These are phyloP conservation scores for Yamadazyma sp. DNA, from an alignment of 805 yeast genomes.

Conservation along the genomic window DNA sequence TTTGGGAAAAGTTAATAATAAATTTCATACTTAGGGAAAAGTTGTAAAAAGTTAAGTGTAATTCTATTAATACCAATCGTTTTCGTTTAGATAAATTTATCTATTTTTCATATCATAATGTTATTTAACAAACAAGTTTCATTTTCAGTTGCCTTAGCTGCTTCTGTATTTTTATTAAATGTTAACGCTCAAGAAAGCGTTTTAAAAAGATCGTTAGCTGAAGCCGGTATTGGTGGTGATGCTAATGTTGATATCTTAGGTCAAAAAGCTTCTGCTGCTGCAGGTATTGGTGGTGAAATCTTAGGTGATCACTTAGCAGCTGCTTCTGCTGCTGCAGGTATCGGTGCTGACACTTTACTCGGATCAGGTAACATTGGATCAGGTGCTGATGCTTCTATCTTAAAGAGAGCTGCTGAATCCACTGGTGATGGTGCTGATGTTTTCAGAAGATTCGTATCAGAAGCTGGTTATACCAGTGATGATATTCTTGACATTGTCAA, in stretches of 20 bases:
- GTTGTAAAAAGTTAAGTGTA: no score
- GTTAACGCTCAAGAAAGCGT: constrained; percentile 12
- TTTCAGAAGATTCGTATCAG: not conserved
- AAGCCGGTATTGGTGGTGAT: constrained; percentile 7
- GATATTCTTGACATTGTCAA: constrained; percentile 10
- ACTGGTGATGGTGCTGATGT: constrained; percentile 7
- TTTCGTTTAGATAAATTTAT: not conserved
- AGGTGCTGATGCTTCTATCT: constrained; percentile 10
- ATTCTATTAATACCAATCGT: no score
- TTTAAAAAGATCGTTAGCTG: constrained; percentile 11
- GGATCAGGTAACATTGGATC: constrained; percentile 4
- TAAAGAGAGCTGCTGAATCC: constrained; percentile 10
- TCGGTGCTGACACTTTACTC: constrained; percentile 6
- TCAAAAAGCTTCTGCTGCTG: constrained; percentile 9
- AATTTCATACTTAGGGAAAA: no score
- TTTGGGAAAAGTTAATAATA: no score
- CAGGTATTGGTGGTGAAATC: constrained; percentile 12
- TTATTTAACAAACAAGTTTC: constrained; percentile 18
- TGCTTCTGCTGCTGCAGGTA: constrained; percentile 12
- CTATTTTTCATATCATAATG: constrained; percentile 10
- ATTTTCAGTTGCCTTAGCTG: constrained; percentile 17
- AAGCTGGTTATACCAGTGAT: not conserved
- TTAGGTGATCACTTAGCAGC: constrained; percentile 16
- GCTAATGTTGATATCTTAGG: constrained; percentile 9
- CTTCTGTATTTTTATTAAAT: constrained; percentile 10